These are phyloP conservation scores for Bruguiera gymnorhiza DNA, from an alignment of 345 rosid genomes.

Conservation along the genomic window DNA sequence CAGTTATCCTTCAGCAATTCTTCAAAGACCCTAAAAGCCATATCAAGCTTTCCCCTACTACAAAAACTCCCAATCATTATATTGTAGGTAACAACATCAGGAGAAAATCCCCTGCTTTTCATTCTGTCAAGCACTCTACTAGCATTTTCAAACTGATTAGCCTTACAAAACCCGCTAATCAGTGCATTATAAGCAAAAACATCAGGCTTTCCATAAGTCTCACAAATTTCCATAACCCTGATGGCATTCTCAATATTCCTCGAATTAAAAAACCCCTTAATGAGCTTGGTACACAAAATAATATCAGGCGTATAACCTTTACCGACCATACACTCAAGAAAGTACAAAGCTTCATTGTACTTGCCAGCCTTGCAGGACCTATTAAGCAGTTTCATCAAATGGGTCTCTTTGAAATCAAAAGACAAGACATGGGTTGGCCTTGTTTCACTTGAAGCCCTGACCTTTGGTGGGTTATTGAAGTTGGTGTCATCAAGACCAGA, in stretches of 20 bases:
- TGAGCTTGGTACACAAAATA: slow-evolving; percentile 71
- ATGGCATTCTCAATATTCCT: slow-evolving; percentile 55
- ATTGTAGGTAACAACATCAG: slow-evolving; percentile 78
- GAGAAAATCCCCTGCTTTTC: slow-evolving; percentile 59
- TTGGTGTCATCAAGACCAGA: slow-evolving; percentile 7
- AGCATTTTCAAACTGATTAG: slow-evolving; percentile 56
- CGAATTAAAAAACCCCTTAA: slow-evolving; percentile 58
- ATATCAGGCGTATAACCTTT: slow-evolving; percentile 68
- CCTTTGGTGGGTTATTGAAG: slow-evolving; percentile 18
- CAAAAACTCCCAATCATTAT: slow-evolving; percentile 77
- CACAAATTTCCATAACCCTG: slow-evolving; percentile 74
- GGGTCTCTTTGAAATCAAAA: slow-evolving; percentile 55
- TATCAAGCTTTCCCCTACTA: slow-evolving; percentile 59
- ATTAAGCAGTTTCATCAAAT: slow-evolving; percentile 50
- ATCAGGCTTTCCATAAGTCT: slow-evolving; percentile 67
- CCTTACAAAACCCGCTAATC: slow-evolving; percentile 81
- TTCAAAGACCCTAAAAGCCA: slow-evolving; percentile 58
- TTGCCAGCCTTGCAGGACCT: slow-evolving; percentile 60
- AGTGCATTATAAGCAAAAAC: slow-evolving; percentile 74
- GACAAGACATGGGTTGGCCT: slow-evolving; percentile 45
- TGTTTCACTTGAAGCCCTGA: slow-evolving; percentile 34
- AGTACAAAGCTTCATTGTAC: slow-evolving; percentile 57
- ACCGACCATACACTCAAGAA: slow-evolving; percentile 62
- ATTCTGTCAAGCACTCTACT: slow-evolving; percentile 59
- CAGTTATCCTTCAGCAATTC: slow-evolving; percentile 60